Percentiles rank a stretch among this genome's conserved stretches.
phyloP scores from a whole-genome alignment of 768 basidiomycete genomes.

The Goffeauzyma gilvescens region DNA sequence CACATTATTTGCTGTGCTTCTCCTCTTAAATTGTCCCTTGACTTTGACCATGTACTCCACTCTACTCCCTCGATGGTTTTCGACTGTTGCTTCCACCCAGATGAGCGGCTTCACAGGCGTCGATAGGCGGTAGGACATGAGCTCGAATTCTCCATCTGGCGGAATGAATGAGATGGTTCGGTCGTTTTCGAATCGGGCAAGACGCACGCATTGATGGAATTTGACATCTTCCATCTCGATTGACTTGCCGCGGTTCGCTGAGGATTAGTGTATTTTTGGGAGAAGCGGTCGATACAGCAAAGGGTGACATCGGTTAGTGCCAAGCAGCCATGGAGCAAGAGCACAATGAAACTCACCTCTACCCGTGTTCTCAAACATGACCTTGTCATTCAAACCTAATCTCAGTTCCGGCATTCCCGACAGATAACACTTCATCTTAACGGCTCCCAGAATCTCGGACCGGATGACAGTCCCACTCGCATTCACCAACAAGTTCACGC shows the following conservation, averaged over 20 bases:
- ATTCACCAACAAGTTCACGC: constrained; percentile 89
- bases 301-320: not conserved
- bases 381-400: constrained; percentile 91
- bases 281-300: no score
- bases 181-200: constrained; percentile 94
- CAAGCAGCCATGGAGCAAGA: not conserved
- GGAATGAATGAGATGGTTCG: constrained; percentile 98
- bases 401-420: constrained; percentile 98
- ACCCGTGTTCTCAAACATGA: constrained; percentile 97
- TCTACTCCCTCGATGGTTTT: constrained; percentile 78
- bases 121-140: constrained; percentile 92
- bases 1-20: constrained; percentile 93
- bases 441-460: constrained; percentile 89
- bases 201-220: constrained; percentile 96
- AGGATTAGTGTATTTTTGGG: not conserved
- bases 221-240: constrained; percentile 99
- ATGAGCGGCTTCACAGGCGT: constrained; percentile 92
- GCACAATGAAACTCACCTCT: constrained; percentile 44
- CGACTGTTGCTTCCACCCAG: constrained; percentile 93
- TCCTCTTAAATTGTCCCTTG: constrained; percentile 90
- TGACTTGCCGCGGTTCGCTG: constrained; percentile 82
- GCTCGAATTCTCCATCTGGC: constrained; percentile 94
- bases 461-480: constrained; percentile 91
- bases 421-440: constrained; percentile 99
- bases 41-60: constrained; percentile 86